Conservation (phyloP, 768 basidiomycete genomes). For the Leccinum variicolor region DNA sequence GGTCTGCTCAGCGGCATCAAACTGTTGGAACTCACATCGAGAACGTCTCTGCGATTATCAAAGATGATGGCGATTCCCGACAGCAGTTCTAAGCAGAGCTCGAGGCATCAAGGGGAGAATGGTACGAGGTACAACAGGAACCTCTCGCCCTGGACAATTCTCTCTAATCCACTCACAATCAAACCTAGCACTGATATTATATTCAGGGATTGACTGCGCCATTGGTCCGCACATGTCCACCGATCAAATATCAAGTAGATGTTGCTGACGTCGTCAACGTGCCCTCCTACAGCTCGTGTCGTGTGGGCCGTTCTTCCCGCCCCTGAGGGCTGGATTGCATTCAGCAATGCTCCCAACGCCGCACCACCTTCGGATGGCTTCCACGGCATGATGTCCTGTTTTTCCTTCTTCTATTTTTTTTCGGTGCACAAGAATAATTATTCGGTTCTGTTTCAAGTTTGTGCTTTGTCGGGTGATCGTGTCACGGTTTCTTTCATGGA, state of each 20-base stretch:
- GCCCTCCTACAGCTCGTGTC: conserved; percentile 53
- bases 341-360: conserved; percentile 54
- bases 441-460: neutral
- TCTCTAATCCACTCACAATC: neutral
- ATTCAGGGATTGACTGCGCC: conserved; percentile 23
- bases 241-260: conserved; percentile 38
- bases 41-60: conserved; percentile 42
- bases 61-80: conserved; percentile 38
- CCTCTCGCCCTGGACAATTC: conserved; percentile 33
- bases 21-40: conserved; percentile 52
- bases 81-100: conserved; percentile 54
- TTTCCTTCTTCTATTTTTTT: neutral
- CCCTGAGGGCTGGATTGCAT: conserved; percentile 59
- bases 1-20: conserved; percentile 42
- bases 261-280: conserved; percentile 53
- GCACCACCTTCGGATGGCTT: conserved; percentile 47
- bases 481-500: too few relatives aligned
- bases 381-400: conserved; percentile 55
- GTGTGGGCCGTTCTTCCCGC: conserved; percentile 84
- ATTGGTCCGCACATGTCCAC: conserved; percentile 23
- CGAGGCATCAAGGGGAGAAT: conserved; percentile 49
- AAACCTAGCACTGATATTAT: conserved; percentile 4
- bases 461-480: neutral
- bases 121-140: conserved; percentile 47
- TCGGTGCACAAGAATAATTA: neutral